Evolutionary conservation across 1,284 basidiomycete species (phyloP).

Genomic region (Puccinia horiana): DNA sequence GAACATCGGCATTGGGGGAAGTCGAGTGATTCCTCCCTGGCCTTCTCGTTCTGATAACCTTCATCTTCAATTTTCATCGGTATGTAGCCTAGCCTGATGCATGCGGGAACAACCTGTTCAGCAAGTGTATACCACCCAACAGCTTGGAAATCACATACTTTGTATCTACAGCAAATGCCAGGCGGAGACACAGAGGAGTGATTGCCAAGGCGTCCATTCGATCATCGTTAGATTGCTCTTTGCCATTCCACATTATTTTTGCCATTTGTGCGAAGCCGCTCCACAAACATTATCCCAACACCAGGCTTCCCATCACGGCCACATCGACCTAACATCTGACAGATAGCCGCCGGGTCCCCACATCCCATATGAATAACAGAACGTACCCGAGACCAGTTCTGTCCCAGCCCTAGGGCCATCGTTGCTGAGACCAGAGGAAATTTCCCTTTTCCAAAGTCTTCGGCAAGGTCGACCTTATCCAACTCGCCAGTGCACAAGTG

Average conservation of each 20-base stretch:
- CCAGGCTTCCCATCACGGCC: background rate
- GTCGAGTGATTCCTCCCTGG: background rate
- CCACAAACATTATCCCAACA: conserved; percentile 9
- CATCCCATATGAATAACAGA: conserved; percentile 2
- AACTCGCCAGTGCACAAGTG: background rate
- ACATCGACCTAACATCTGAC: background rate
- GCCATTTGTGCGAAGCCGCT: background rate
- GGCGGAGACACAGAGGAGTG: background rate
- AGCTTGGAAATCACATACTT: background rate
- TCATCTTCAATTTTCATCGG: background rate
- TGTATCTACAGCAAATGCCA: background rate
- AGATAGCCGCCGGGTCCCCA: background rate
- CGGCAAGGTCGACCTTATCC: background rate
- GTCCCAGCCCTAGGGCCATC: too few relatives aligned
- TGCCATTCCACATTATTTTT: background rate
- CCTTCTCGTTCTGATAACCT: background rate
- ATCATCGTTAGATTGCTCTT: background rate
- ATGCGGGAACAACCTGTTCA: background rate
- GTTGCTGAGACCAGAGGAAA: conserved; percentile 1
- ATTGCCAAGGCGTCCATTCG: background rate
- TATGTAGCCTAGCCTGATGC: background rate
- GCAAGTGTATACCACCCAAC: background rate
- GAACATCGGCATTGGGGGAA: background rate
- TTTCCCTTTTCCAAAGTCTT: background rate
- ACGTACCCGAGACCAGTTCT: conserved; percentile 4